These are phyloP conservation scores for Yamadazyma siamensis DNA, from an alignment of 1,139 yeast genomes.

Conservation along the genomic window DNA sequence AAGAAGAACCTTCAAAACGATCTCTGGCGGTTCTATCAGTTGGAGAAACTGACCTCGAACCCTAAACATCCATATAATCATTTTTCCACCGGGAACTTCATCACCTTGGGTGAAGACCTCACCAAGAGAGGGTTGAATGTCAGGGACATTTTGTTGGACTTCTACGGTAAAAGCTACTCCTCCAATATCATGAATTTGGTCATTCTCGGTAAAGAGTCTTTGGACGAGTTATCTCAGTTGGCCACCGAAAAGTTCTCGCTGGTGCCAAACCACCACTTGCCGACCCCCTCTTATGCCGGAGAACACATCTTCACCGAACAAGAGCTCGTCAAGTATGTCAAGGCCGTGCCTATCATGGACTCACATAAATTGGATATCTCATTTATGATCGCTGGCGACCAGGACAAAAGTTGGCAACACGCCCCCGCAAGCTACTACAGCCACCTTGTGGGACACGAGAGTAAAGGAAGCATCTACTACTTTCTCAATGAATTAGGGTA, in stretches of 20 bases:
- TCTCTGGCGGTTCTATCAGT: constrained; percentile 81
- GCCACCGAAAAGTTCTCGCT: constrained; percentile 63
- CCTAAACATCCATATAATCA: constrained; percentile 70
- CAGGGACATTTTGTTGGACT: constrained; percentile 61
- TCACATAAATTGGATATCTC: constrained; percentile 61
- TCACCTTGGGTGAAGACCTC: constrained; percentile 60
- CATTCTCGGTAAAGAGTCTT: constrained; percentile 74
- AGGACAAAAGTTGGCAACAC: constrained; percentile 56
- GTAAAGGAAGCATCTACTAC: constrained; percentile 72
- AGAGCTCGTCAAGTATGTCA: constrained; percentile 53
- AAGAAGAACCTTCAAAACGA: constrained; percentile 91
- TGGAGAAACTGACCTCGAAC: constrained; percentile 73
- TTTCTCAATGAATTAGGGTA: constrained; percentile 67
- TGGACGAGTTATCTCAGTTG: constrained; percentile 71
- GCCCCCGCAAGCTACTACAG: constrained; percentile 70
- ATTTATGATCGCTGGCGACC: constrained; percentile 75
- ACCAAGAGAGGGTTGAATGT: constrained; percentile 49
- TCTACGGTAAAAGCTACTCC: constrained; percentile 61
- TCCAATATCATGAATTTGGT: constrained; percentile 85
- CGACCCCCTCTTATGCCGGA: constrained; percentile 42
- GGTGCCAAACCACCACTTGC: constrained; percentile 54
- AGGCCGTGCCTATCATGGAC: constrained; percentile 82
- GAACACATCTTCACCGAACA: constrained; percentile 32
- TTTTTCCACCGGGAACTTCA: constrained; percentile 70
- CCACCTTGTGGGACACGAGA: constrained; percentile 90